Evolutionary conservation across 805 yeast species (phyloP).

Genomic region (Wickerhamomyces canadensis): DNA sequence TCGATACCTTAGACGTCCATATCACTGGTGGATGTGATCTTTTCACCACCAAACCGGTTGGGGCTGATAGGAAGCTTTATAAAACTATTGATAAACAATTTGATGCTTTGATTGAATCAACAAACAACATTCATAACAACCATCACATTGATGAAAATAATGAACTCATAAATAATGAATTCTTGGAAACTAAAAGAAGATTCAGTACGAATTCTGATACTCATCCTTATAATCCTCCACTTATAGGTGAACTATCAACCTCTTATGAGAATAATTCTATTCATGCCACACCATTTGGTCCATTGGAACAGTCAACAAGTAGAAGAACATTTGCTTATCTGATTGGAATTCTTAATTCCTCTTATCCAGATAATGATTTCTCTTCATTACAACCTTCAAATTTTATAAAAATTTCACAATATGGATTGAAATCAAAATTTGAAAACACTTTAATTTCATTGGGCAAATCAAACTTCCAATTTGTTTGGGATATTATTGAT

Average conservation of each 20-base stretch:
- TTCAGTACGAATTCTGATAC: conserved; percentile 18
- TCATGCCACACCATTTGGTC: conserved; percentile 73
- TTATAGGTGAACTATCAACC: conserved; percentile 5
- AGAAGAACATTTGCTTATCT: conserved; percentile 86
- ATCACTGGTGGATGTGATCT: conserved; percentile 89
- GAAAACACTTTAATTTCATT: conserved; percentile 71
- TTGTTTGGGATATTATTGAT: conserved; percentile 88
- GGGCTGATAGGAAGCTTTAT: conserved; percentile 82
- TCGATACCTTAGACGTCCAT: conserved; percentile 68
- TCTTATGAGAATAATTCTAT: conserved; percentile 26
- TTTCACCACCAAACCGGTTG: conserved; percentile 90
- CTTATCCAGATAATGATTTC: conserved; percentile 96
- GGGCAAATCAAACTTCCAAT: conserved; percentile 45
- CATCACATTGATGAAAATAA: conserved; percentile 1
- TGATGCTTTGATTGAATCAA: conserved; percentile 38
- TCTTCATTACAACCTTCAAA: conserved; percentile 77
- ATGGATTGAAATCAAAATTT: conserved; percentile 56
- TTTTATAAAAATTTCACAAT: conserved; percentile 46
- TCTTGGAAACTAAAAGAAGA: conserved; percentile 37
- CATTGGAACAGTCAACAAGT: conserved; percentile 77
- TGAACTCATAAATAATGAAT: conserved; percentile 20
- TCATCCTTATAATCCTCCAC: conserved; percentile 1
- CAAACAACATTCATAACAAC: background rate
- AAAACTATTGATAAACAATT: conserved; percentile 82
- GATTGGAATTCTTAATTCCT: conserved; percentile 83